Percentiles rank a stretch among this genome's conserved stretches.
phyloP scores from a whole-genome alignment of 768 basidiomycete genomes.

The Podaxis sp. region DNA sequence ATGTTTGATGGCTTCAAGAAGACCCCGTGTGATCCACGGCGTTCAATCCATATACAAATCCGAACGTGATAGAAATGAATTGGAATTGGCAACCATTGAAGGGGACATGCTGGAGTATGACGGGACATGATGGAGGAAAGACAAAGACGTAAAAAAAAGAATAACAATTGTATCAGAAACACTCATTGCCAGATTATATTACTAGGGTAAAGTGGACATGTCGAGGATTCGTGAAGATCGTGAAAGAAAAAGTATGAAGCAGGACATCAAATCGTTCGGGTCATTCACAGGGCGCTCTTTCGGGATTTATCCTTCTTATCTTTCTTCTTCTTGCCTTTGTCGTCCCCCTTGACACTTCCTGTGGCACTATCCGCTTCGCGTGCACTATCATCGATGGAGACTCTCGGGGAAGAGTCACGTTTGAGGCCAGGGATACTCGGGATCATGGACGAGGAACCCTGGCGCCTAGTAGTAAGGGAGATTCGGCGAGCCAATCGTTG shows the following conservation, averaged over 20 bases:
- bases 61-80: background rate
- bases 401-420: conserved; percentile 41
- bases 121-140: background rate
- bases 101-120: background rate
- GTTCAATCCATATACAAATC: background rate
- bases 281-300: conserved; percentile 28
- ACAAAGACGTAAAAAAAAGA: background rate
- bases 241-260: conserved; percentile 20
- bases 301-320: conserved; percentile 60
- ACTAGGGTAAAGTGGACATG: conserved; percentile 8
- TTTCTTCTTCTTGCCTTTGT: conserved; percentile 56
- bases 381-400: conserved; percentile 44
- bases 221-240: conserved; percentile 21
- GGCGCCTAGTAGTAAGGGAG: conserved; percentile 58
- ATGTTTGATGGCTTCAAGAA: conserved; percentile 1
- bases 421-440: conserved; percentile 45
- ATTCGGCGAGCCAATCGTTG: conserved; percentile 74
- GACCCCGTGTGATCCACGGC: conserved; percentile 5
- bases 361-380: conserved; percentile 50
- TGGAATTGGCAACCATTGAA: conserved; percentile 1
- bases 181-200: conserved; percentile 5
- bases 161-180: conserved; percentile 7
- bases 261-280: conserved; percentile 15
- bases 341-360: conserved; percentile 48
- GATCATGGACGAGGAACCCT: conserved; percentile 44